A percentile compares a stretch with the other conserved stretches of the same genome.
phyloP scores from a whole-genome alignment of 2,329 filamentous ascomycete genomes.

The Aspergillus viridinutans region DNA sequence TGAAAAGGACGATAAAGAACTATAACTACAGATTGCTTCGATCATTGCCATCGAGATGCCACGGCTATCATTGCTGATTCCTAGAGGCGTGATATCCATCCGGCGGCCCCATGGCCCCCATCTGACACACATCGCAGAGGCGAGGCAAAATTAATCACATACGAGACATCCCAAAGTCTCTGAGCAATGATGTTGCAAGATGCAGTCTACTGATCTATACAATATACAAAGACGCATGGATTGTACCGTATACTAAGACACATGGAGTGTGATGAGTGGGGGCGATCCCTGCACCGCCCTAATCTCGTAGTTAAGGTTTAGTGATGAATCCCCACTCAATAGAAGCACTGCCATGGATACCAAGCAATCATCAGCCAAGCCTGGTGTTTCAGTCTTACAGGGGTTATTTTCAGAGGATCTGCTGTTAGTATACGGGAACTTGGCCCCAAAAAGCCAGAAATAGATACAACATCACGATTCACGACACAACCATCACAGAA shows the following conservation, averaged over 20 bases:
- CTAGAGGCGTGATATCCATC: too few relatives aligned
- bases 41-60: too few relatives aligned
- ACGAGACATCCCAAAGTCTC: too few relatives aligned
- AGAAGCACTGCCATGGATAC: slow-evolving; percentile 1
- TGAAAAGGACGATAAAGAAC: too few relatives aligned
- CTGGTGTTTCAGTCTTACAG: background rate
- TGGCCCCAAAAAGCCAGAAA: slow-evolving; percentile 3
- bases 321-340: too few relatives aligned
- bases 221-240: too few relatives aligned
- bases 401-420: slow-evolving; percentile 1
- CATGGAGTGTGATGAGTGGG: background rate
- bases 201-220: background rate
- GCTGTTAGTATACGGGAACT: slow-evolving; percentile 1
- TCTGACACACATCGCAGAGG: too few relatives aligned
- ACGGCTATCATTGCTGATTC: too few relatives aligned
- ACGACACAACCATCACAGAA: background rate
- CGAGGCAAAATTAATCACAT: too few relatives aligned
- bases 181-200: too few relatives aligned
- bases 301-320: background rate
- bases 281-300: background rate
- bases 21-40: too few relatives aligned
- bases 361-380: background rate
- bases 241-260: background rate
- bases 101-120: too few relatives aligned
- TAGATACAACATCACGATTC: slow-evolving; percentile 1